Evolutionary conservation across 2,329 filamentous ascomycete species (phyloP).

Genomic region (Monosporascus sp.): DNA sequence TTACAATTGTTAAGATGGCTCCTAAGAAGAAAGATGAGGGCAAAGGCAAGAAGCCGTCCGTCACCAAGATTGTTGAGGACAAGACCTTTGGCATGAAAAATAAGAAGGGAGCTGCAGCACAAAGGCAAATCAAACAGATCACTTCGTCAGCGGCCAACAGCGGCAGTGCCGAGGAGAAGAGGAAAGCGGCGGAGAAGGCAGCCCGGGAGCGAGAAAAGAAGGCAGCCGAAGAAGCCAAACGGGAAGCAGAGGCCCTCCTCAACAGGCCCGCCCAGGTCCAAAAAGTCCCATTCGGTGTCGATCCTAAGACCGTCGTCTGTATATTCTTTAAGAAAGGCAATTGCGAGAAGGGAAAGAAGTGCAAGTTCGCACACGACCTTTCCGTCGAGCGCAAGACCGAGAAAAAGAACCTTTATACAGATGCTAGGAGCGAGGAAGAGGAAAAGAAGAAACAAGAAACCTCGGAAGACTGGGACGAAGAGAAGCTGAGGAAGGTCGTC

Average conservation of each 20-base stretch:
- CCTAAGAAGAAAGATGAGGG: slow-evolving; percentile 56
- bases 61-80: slow-evolving; percentile 71
- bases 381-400: slow-evolving; percentile 84
- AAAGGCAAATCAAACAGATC: slow-evolving; percentile 86
- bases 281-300: slow-evolving; percentile 95
- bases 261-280: slow-evolving; percentile 92
- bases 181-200: slow-evolving; percentile 62
- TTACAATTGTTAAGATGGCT: slow-evolving; percentile 54
- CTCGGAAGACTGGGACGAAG: slow-evolving; percentile 96
- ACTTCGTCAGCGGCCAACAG: slow-evolving; percentile 65
- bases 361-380: slow-evolving; percentile 94
- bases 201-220: slow-evolving; percentile 80
- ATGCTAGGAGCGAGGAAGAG: slow-evolving; percentile 68
- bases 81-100: slow-evolving; percentile 99
- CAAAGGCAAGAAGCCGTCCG: slow-evolving; percentile 50
- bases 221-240: slow-evolving; percentile 78
- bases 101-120: slow-evolving; percentile 88
- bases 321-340: slow-evolving; percentile 96
- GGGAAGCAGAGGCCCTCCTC: slow-evolving; percentile 75
- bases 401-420: slow-evolving; percentile 88
- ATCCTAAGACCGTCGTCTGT: slow-evolving; percentile 95
- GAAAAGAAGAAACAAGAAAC: slow-evolving; percentile 84
- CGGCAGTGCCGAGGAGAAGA: slow-evolving; percentile 83
- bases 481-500: slow-evolving; percentile 86
- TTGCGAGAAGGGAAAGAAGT: slow-evolving; percentile 96